phyloP scores from a whole-genome alignment of 1,284 basidiomycete genomes.

The Trichosporon asahii region DNA sequence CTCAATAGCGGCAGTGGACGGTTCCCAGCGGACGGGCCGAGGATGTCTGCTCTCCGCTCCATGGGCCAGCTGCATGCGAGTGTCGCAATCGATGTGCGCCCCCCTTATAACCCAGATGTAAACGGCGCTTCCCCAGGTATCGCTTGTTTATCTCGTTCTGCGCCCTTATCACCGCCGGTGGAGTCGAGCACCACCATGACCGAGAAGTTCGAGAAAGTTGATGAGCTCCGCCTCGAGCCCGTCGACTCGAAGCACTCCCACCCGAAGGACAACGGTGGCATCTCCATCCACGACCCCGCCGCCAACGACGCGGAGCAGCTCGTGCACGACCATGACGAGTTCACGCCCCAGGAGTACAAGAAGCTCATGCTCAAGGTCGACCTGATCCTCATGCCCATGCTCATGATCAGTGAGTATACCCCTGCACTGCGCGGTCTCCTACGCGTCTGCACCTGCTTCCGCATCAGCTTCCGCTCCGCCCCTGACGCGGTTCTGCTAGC shows the following conservation, averaged over 20 bases:
- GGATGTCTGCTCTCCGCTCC: background rate
- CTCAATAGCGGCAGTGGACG: background rate
- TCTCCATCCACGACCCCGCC: background rate
- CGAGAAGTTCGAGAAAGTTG: background rate
- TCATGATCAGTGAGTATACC: slow-evolving; percentile 12
- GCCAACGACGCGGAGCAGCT: background rate
- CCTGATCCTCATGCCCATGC: slow-evolving; percentile 22
- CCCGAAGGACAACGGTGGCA: background rate
- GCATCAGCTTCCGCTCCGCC: too few species aligned
- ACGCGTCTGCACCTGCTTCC: background rate
- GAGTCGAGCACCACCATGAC: background rate
- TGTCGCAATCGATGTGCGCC: background rate
- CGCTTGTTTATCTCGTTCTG: background rate
- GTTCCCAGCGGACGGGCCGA: background rate
- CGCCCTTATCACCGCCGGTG: background rate
- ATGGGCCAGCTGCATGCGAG: too few species aligned
- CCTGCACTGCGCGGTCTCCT: too few species aligned
- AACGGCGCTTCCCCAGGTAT: background rate
- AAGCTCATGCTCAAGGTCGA: slow-evolving; percentile 22
- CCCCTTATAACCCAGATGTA: background rate
- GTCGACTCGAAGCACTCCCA: slow-evolving; percentile 4
- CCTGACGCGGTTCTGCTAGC: too few species aligned
- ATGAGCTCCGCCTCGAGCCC: background rate
- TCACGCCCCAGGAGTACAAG: slow-evolving; percentile 21
- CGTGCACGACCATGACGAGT: background rate